Evolutionary conservation across 805 yeast genomes (phyloP), one percentile per base, ranked within the genome.

Genomic region (Wickerhamiella parazyma): DNA sequence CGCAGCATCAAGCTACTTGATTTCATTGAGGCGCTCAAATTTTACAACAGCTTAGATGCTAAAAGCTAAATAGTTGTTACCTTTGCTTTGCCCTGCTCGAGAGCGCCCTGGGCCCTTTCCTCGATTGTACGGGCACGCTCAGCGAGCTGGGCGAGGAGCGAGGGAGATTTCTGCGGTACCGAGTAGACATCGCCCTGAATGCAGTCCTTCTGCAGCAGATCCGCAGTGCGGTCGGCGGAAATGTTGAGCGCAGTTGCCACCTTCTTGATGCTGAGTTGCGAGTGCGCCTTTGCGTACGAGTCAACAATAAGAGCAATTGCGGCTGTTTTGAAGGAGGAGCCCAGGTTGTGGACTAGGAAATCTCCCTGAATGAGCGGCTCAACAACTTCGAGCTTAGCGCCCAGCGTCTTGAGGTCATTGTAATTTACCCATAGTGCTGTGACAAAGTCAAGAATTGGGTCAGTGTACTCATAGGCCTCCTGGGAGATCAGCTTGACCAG

Each of bases 381-480:
- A 35, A 77, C 69, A 47, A 71, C 70, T 16, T 55, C 57, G 35
- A 78, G 64, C 54, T 72, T 66, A 20, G 55, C 54, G 45, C 69
- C 70, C 17, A 79, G 73, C 47, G 62, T 64, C 48, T 70, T 72
- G 54, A 76, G 73, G 53, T 76, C 78, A 11, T 24, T 22, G 56
- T 70, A 77, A 51, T 71, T 76, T 41, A 73, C 67, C 55, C 71
- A 77, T 36, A 78, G 56, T 4, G 74, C 68, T 47, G 68, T 65
- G 48, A 78, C 64, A 47, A 78, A 71, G 45, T 68, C 66, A 24
- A 80, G 73, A 44, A 78, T 67, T 33, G 84, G 80, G 57, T 78
- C 85, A 47, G 61, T 58, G 62, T 73, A 78, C 63, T 78, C 82
- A 58, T 78, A 76, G 39, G 65, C 63, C 59, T 78, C 84, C 54